phyloP scores from a whole-genome alignment of 1,284 basidiomycete species.

The Papiliotrema terrestris region DNA sequence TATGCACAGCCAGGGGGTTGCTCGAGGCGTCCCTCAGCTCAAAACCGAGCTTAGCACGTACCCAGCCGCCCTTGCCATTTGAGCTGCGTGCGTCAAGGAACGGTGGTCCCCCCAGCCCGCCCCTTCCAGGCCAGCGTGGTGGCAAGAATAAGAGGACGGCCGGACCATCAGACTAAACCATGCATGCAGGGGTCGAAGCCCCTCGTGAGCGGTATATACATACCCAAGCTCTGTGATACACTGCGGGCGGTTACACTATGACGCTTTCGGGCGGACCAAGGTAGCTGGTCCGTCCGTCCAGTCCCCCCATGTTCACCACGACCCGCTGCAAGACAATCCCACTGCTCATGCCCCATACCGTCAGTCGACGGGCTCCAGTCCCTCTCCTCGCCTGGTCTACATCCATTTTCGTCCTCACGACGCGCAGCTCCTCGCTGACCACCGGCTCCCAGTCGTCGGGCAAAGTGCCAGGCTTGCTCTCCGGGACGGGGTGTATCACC shows the following conservation, averaged over 20 bases:
- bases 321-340: conserved; percentile 40
- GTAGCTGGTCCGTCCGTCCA: conserved; percentile 26
- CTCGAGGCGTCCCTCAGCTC: too few species aligned
- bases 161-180: too few species aligned
- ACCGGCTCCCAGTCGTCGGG: conserved; percentile 49
- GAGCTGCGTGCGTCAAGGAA: too few species aligned
- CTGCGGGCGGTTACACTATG: conserved; percentile 9
- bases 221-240: too few species aligned
- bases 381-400: conserved; percentile 2
- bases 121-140: too few species aligned
- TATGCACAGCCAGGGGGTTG: too few species aligned
- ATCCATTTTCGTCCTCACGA: conserved; percentile 13
- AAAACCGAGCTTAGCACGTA: too few species aligned
- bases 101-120: too few species aligned
- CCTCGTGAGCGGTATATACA: too few species aligned
- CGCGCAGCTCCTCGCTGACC: conserved; percentile 28
- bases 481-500: conserved; percentile 53
- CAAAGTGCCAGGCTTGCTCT: conserved; percentile 52
- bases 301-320: conserved; percentile 33
- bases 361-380: conserved; percentile 28
- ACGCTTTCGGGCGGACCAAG: conserved; percentile 34
- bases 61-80: too few species aligned
- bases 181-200: too few species aligned
- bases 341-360: conserved; percentile 30
- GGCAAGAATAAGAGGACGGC: too few species aligned